Conservation (phyloP, 352 stramenopile genomes). For the Phytophthora nicotianae region DNA sequence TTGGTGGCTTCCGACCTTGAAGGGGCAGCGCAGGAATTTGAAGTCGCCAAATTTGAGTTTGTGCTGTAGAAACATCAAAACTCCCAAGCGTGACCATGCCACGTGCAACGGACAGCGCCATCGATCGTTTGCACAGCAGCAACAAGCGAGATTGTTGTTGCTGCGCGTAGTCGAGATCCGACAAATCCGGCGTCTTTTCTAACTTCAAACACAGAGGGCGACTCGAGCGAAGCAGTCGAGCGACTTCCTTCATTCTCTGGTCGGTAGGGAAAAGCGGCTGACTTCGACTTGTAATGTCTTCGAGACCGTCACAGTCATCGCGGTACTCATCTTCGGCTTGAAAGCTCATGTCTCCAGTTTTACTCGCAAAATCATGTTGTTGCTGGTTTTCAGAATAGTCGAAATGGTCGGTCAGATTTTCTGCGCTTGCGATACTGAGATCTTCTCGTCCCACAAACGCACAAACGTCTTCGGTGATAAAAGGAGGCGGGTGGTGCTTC, state of each 20-base stretch:
- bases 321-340: constrained; percentile 17
- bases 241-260: constrained; percentile 84
- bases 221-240: constrained; percentile 77
- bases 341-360: background rate
- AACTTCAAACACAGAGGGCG: constrained; percentile 74
- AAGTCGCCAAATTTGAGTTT: constrained; percentile 87
- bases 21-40: constrained; percentile 93
- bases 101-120: constrained; percentile 93
- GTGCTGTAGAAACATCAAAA: constrained; percentile 67
- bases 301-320: constrained; percentile 64
- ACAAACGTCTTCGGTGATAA: constrained; percentile 60
- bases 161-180: constrained; percentile 74
- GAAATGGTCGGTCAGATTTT: constrained; percentile 12
- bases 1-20: constrained; percentile 92
- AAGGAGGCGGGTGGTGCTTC: constrained; percentile 62
- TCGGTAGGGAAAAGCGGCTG: constrained; percentile 72
- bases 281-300: constrained; percentile 56
- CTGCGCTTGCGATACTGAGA: constrained; percentile 41
- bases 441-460: constrained; percentile 67
- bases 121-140: constrained; percentile 93
- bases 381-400: constrained; percentile 19
- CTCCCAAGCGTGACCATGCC: constrained; percentile 97
- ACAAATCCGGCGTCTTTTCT: constrained; percentile 65
- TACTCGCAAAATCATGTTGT: constrained; percentile 19
- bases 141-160: constrained; percentile 96